These are phyloP conservation scores for Agrocybe praecox DNA, from an alignment of 768 basidiomycete species.

Conservation along the genomic window DNA sequence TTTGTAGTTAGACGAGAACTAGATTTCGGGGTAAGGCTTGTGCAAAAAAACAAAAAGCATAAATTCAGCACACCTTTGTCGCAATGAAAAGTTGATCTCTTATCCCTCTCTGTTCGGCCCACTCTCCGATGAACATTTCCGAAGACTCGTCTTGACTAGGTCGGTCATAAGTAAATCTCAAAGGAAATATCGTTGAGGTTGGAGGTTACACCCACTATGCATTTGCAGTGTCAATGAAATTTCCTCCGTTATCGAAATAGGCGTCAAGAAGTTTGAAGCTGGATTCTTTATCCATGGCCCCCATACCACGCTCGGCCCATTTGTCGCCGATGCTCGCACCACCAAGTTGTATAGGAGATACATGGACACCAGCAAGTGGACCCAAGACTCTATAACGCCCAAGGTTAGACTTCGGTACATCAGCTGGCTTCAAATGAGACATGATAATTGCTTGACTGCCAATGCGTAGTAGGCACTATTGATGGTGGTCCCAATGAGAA, in stretches of 20 bases:
- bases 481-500: too few species aligned
- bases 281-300: constrained; percentile 41
- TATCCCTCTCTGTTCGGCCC: constrained; percentile 46
- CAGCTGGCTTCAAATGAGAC: too few species aligned
- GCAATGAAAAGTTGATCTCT: constrained; percentile 53
- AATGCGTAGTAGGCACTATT: too few species aligned
- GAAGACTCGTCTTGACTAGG: constrained; percentile 54
- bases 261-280: constrained; percentile 50
- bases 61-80: constrained; percentile 36
- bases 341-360: constrained; percentile 45
- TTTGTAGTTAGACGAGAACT: constrained; percentile 36
- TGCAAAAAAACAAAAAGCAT: neutral
- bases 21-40: neutral
- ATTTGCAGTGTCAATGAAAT: constrained; percentile 53
- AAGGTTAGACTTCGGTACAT: constrained; percentile 28
- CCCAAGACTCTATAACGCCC: constrained; percentile 38
- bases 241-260: constrained; percentile 45
- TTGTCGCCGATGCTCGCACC: constrained; percentile 45
- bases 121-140: constrained; percentile 47
- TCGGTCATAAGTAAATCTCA: neutral
- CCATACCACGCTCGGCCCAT: constrained; percentile 33
- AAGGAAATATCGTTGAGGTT: neutral
- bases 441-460: too few species aligned
- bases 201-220: constrained; percentile 44
- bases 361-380: constrained; percentile 37